Evolutionary conservation across 176 grass and related monocot species (phyloP), one percentile per base, ranked within the genome.

Genomic region (Phyllostachys edulis): DNA sequence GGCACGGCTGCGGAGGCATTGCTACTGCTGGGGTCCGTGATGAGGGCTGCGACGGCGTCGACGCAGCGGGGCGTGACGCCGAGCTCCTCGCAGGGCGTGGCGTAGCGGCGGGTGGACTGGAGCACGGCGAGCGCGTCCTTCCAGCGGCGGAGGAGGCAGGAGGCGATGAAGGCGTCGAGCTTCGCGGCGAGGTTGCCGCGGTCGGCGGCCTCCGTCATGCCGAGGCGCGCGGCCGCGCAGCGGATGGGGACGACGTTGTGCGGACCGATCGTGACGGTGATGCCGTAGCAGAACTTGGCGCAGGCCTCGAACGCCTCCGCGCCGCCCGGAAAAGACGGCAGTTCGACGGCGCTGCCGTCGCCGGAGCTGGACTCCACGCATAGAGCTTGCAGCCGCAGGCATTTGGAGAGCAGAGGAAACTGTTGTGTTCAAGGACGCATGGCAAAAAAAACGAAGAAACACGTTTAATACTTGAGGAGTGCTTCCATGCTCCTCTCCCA

Each of bases 351-450:
- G 76, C 34, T 9, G 49, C 5, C 55, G 41, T 41, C 59, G 7
- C 56, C 62, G 1, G 18, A 21, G 62, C 69, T 11, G 68, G n/a
- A 41, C 27, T 82, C 88, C 23, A 81, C 52, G 85, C 91, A 94
- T 23, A 90, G 89, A 2, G 80, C 39, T 78, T 90, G 94, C 4
- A 97, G 67, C 67, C 67, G 51, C 68, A 87, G 63, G 84, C 87
- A 97, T 78, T 94, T 97, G 13, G 91, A 97, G 5, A 97, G 82
- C 13, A 97, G 79, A 66, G 94, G 94, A 66, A 94, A 97, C 94
- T 96, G 49, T 85, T 63, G 47, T 21, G 57, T 49, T 45, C 86
- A 82, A 47, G 11, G 52, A 36, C 41, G 26, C 62, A 18, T 17
- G 9, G 4, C 6, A n/a, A 34, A 12, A 45, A 40, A 40, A 37